Base-by-base conservation (phyloP, 2,329 filamentous ascomycete species). In the Colletotrichum theobromicola region DNA sequence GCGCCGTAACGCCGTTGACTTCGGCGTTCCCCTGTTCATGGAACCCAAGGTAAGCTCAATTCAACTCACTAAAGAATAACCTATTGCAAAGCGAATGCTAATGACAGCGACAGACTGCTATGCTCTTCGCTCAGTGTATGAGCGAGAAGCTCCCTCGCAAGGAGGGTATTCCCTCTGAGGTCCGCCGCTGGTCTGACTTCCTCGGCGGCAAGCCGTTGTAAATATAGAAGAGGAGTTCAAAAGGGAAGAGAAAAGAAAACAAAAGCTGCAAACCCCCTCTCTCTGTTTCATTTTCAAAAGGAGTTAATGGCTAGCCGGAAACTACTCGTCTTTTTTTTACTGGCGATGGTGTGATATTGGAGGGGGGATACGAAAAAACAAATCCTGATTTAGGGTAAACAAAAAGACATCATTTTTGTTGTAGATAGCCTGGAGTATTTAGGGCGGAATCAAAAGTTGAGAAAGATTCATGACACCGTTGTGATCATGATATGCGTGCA, bases 1-100 rank as follows among this genome's bases (percentile, higher is more conserved):
- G 96, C 92, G 97, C 81, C 92, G 97, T 83, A 99, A 99, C 82
- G 97, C 97, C 32, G 97, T 99, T 71, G 97, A 99, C 87, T 99
- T 99, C 84, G 96, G 96, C 79, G 95, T 98, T 35, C 97, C 97
- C 63, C 89, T 99, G 71, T 98, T 99, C 85, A 98, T 98, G 96
- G 96, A 98, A 88, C 95, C 96, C 69, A 96, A 97, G 93, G 95
- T 97, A 88, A 73, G 32, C 35, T 65, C 67, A 60, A 26, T 30
- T 60, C 50, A 42, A 42, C 24, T 24, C 62, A 30, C 42, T 18
- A 30, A 35, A n/a, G 21, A 55, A 30, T 26, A n/a, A 9, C 12
- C 30, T 2, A 35, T n/a, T 50, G 3, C 2, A n/a, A 46, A 46
- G 26, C 26, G 10, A 32, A 32, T 78, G 77, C 84, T 86, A 80